Evolutionary conservation across 2,329 filamentous ascomycete genomes (phyloP).

Genomic region (Scedosporium aurantiacum): DNA sequence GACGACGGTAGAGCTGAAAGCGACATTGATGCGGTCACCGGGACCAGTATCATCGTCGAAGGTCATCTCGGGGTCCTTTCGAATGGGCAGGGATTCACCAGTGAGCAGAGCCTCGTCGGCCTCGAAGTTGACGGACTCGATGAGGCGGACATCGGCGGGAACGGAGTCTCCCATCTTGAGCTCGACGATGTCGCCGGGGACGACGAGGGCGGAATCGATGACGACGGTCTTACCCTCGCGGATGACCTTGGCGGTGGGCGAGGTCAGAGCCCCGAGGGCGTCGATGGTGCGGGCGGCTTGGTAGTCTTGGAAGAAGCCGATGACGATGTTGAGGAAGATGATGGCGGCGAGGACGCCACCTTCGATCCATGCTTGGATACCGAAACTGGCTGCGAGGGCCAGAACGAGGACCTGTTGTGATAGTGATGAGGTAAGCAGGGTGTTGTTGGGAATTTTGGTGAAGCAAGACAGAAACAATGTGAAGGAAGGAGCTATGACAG

Average conservation of each 20-base stretch:
- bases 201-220: conserved; percentile 26
- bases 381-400: conserved; percentile 43
- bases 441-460: not conserved
- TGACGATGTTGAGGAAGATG: conserved; percentile 39
- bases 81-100: conserved; percentile 46
- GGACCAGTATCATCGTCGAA: conserved; percentile 23
- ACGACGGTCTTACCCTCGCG: conserved; percentile 23
- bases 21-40: conserved; percentile 46
- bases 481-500: not conserved
- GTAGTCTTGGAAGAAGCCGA: conserved; percentile 33
- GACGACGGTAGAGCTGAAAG: conserved; percentile 44
- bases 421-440: not conserved
- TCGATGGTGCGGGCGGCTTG: conserved; percentile 30
- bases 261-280: conserved; percentile 23
- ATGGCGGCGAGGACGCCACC: conserved; percentile 38
- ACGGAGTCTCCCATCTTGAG: conserved; percentile 42
- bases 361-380: conserved; percentile 40
- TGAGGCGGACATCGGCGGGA: conserved; percentile 42
- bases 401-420: conserved; percentile 37
- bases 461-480: not conserved
- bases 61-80: conserved; percentile 32
- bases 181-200: conserved; percentile 43
- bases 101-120: conserved; percentile 53
- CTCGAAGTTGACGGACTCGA: conserved; percentile 50
- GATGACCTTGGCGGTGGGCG: conserved; percentile 25